Conservation (phyloP, 805 yeast genomes). For the Hanseniaspora guilliermondii region DNA sequence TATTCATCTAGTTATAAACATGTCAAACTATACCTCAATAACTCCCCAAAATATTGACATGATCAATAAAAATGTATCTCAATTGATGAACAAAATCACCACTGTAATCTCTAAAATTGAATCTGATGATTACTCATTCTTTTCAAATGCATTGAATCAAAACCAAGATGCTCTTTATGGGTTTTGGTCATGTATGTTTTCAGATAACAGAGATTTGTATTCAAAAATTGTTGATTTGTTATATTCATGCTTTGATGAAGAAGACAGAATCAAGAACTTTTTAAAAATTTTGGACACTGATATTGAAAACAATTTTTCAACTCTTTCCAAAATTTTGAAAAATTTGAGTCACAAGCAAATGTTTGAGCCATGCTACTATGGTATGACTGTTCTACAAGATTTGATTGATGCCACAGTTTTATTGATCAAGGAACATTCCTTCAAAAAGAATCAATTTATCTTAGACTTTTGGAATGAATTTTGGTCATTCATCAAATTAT, state of each 20-base stretch:
- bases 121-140: slow-evolving; percentile 14
- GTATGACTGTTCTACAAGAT: slow-evolving; percentile 65
- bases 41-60: slow-evolving; percentile 19
- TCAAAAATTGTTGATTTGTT: slow-evolving; percentile 61
- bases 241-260: slow-evolving; percentile 66
- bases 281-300: slow-evolving; percentile 37
- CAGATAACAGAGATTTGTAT: slow-evolving; percentile 45
- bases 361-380: slow-evolving; percentile 64
- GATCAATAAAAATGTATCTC: slow-evolving; percentile 16
- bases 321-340: slow-evolving; percentile 37
- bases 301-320: slow-evolving; percentile 35
- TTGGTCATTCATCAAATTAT: slow-evolving; percentile 63
- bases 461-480: slow-evolving; percentile 48
- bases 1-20: slow-evolving; percentile 24
- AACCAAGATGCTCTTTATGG: slow-evolving; percentile 39
- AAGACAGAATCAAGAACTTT: slow-evolving; percentile 70
- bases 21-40: slow-evolving; percentile 18
- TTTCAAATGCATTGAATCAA: slow-evolving; percentile 31
- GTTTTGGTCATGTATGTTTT: slow-evolving; percentile 62
- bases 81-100: slow-evolving; percentile 17
- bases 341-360: slow-evolving; percentile 37
- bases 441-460: slow-evolving; percentile 25
- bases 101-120: slow-evolving; percentile 16
- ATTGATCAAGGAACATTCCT: slow-evolving; percentile 13
- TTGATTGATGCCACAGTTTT: slow-evolving; percentile 42